phyloP scores from a whole-genome alignment of 179 eudicot genomes.

The Actinidia arguta region DNA sequence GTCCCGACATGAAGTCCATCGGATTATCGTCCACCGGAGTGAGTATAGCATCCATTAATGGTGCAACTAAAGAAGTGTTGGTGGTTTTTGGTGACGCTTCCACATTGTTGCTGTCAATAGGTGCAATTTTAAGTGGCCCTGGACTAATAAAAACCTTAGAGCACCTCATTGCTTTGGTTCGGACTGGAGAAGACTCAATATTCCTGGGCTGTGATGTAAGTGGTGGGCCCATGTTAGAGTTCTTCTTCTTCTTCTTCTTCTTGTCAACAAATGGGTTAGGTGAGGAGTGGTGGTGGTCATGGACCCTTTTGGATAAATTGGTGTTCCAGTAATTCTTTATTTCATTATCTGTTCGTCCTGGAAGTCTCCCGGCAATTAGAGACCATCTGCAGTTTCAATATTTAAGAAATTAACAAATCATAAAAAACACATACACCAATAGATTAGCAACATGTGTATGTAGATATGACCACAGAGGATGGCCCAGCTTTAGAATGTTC shows the following conservation, averaged over 20 bases:
- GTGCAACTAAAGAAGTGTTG: not conserved
- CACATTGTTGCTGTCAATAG: not conserved
- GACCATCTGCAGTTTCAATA: conserved; percentile 18
- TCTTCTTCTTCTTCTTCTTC: conserved; percentile 3
- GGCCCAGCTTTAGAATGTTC: too few species aligned
- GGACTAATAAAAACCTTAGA: conserved; percentile 12
- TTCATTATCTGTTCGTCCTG: conserved; percentile 7
- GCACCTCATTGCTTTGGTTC: conserved; percentile 16
- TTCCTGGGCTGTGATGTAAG: not conserved
- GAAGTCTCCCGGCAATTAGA: conserved; percentile 2
- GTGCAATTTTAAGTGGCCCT: not conserved
- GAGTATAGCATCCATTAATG: not conserved
- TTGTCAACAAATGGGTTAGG: not conserved
- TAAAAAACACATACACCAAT: too few species aligned
- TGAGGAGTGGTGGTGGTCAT: not conserved
- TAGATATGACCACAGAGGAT: too few species aligned
- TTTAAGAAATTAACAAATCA: not conserved
- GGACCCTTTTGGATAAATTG: not conserved
- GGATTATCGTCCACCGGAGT: not conserved
- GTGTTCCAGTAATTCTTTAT: conserved; percentile 9
- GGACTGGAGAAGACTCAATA: not conserved
- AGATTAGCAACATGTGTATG: too few species aligned
- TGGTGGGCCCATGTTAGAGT: not conserved
- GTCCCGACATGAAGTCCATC: too few species aligned
- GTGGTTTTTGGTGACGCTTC: not conserved